A percentile compares a stretch with the other conserved stretches of the same genome.
Evolutionary conservation across 2,329 filamentous ascomycete species (phyloP).

Genomic region (Pseudogymnoascus sp.): DNA sequence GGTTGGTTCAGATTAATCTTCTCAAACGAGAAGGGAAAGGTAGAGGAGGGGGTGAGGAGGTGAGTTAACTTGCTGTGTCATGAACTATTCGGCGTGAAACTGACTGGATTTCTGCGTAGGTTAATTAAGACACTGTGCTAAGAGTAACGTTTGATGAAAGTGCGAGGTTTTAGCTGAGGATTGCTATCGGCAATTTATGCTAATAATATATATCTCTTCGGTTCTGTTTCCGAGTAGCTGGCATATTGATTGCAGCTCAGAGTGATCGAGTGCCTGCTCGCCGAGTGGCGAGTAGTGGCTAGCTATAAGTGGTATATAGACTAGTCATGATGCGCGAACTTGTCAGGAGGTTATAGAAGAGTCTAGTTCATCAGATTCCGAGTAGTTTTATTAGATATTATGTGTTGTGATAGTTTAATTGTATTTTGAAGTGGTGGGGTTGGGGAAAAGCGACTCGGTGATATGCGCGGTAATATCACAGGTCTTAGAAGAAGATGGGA

Average conservation of each 20-base stretch:
- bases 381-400: no score
- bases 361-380: no score
- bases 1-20: constrained; percentile 52
- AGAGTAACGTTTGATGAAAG: background rate
- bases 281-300: no score
- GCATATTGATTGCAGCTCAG: background rate
- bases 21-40: constrained; percentile 31
- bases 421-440: no score
- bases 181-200: background rate
- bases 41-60: constrained; percentile 32
- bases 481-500: no score
- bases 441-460: no score
- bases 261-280: background rate
- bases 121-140: background rate
- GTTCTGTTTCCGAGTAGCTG: background rate
- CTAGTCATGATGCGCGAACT: no score
- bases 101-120: background rate
- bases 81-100: background rate
- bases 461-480: no score
- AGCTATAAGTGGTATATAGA: no score
- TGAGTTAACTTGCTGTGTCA: background rate
- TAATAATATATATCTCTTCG: background rate
- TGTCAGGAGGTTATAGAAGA: no score
- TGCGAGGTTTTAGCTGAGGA: background rate
- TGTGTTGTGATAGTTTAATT: no score